phyloP scores from a whole-genome alignment of 108 stramenopile species.

The Poteriospumella lacustris region DNA sequence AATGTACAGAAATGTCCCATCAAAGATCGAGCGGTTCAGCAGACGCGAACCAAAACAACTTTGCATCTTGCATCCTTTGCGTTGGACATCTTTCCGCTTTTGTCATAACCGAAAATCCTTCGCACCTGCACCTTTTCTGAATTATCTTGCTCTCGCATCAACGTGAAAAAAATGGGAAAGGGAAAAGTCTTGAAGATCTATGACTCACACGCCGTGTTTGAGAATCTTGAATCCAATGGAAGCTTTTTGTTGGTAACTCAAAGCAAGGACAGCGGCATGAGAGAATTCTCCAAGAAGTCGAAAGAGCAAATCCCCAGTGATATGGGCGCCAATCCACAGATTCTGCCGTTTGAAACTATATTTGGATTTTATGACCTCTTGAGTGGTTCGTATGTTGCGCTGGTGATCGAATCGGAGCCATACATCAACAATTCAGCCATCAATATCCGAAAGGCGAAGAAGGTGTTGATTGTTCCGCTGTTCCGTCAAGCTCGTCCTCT shows the following conservation, averaged over 20 bases:
- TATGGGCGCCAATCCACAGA: background rate
- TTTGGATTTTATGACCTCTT: conserved; percentile 54
- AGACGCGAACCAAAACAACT: too few species aligned
- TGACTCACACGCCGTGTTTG: conserved; percentile 12
- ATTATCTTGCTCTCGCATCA: background rate
- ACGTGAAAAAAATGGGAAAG: conserved; percentile 12
- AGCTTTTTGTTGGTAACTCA: conserved; percentile 14
- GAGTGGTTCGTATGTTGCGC: conserved; percentile 48
- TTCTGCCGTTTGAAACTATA: conserved; percentile 34
- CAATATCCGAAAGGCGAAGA: conserved; percentile 46
- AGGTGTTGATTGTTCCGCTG: conserved; percentile 40
- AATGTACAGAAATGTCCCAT: too few species aligned
- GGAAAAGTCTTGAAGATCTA: conserved; percentile 10
- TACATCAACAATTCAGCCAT: conserved; percentile 31
- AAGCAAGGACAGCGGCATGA: conserved; percentile 2
- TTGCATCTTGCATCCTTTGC: too few species aligned
- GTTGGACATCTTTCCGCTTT: too few species aligned
- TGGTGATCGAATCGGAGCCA: conserved; percentile 39
- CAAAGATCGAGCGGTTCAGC: too few species aligned
- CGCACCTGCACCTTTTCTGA: too few species aligned
- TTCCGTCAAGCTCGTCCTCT: conserved; percentile 35
- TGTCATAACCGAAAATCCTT: too few species aligned
- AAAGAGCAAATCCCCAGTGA: background rate
- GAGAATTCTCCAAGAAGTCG: background rate
- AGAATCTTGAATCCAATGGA: conserved; percentile 14